Conservation (phyloP, 2,329 filamentous ascomycete species). For the Pseudogymnoascus sp. region DNA sequence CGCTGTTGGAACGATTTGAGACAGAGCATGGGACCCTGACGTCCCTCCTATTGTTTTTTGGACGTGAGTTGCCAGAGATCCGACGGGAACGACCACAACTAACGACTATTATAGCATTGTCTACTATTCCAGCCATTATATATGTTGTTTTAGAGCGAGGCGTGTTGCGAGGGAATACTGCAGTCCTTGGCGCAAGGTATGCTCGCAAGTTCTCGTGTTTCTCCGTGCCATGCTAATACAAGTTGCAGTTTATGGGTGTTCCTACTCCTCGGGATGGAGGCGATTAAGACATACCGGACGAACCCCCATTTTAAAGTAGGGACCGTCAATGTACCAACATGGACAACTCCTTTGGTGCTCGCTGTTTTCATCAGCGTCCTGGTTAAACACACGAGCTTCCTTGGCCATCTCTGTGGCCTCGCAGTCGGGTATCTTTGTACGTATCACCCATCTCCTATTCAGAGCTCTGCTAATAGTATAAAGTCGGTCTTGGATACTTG, state of each 20-base stretch:
- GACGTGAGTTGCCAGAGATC: slow-evolving; percentile 55
- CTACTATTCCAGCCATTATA: slow-evolving; percentile 70
- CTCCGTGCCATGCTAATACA: slow-evolving; percentile 21
- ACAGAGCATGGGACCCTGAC: slow-evolving; percentile 84
- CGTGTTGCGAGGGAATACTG: slow-evolving; percentile 61
- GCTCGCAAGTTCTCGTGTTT: slow-evolving; percentile 18
- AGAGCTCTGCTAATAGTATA: slow-evolving; percentile 17
- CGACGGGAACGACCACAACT: slow-evolving; percentile 15
- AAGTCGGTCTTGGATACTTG: slow-evolving; percentile 79
- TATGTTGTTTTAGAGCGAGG: slow-evolving; percentile 74
- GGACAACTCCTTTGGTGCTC: slow-evolving; percentile 77
- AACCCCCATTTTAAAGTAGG: slow-evolving; percentile 68
- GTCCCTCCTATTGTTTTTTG: slow-evolving; percentile 79
- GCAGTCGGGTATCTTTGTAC: slow-evolving; percentile 77
- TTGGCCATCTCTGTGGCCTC: slow-evolving; percentile 83
- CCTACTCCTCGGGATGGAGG: slow-evolving; percentile 73
- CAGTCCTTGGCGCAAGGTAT: slow-evolving; percentile 77
- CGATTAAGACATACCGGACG: slow-evolving; percentile 72
- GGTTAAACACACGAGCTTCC: slow-evolving; percentile 70
- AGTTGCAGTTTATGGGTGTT: slow-evolving; percentile 78
- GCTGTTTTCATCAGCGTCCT: slow-evolving; percentile 68
- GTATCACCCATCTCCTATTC: slow-evolving; percentile 26
- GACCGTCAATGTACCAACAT: slow-evolving; percentile 71
- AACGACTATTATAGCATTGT: slow-evolving; percentile 49
- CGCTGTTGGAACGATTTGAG: slow-evolving; percentile 91